A percentile compares a stretch with the other conserved stretches of the same genome.
Conservation (phyloP, 495 filamentous ascomycete genomes). For the Gamarada debralockiae region DNA sequence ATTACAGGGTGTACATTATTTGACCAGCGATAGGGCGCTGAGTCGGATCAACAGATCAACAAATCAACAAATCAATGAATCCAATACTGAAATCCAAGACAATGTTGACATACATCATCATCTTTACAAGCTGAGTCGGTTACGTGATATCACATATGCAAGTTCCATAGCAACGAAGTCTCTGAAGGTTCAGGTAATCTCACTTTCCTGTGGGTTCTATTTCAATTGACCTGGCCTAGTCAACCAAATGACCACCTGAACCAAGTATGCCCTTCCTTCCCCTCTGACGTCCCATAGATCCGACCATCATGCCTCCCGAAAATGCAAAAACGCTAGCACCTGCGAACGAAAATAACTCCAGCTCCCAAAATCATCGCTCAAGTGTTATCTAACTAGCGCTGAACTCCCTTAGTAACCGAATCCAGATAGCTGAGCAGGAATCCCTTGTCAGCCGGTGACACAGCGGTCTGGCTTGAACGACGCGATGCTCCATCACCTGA, state of each 20-base stretch:
- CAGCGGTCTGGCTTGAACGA: slow-evolving; percentile 45
- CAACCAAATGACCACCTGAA: too few relatives aligned
- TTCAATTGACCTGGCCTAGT: too few relatives aligned
- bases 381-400: slow-evolving; percentile 2
- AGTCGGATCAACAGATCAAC: too few relatives aligned
- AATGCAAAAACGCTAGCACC: not conserved
- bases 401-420: slow-evolving; percentile 40
- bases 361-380: not conserved
- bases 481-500: slow-evolving; percentile 33
- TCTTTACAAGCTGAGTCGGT: too few relatives aligned
- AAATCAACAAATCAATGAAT: too few relatives aligned
- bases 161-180: too few relatives aligned
- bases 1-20: too few relatives aligned
- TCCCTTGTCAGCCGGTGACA: slow-evolving; percentile 67
- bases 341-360: not conserved
- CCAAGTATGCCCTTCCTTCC: not conserved
- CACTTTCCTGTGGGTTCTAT: too few relatives aligned
- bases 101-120: slow-evolving; percentile 76
- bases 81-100: slow-evolving; percentile 76
- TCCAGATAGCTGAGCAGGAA: slow-evolving; percentile 77
- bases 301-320: not conserved
- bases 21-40: too few relatives aligned
- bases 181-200: too few relatives aligned
- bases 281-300: not conserved
- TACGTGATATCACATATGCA: too few relatives aligned